These are phyloP conservation scores for Leccinum fuscescens DNA, from an alignment of 1,284 basidiomycete genomes.

Conservation along the genomic window DNA sequence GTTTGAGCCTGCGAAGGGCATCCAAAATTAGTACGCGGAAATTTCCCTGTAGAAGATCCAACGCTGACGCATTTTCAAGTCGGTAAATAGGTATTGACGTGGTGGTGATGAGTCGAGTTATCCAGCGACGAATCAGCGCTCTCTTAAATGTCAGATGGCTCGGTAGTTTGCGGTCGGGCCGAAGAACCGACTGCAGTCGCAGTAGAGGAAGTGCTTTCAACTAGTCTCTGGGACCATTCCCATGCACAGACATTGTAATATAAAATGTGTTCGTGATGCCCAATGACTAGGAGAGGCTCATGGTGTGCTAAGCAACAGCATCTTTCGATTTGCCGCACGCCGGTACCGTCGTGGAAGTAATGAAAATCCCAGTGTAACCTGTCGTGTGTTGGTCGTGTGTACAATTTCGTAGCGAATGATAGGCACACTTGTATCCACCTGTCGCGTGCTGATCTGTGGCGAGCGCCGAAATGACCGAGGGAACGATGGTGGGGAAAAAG, in stretches of 20 bases:
- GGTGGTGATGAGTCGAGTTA: neutral
- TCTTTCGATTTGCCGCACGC: neutral
- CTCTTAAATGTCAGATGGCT: neutral
- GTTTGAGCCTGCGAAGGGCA: conserved; percentile 5
- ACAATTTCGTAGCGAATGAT: neutral
- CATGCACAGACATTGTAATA: neutral
- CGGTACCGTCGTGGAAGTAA: neutral
- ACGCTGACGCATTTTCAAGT: conserved; percentile 16
- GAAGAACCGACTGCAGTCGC: neutral
- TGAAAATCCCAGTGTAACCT: neutral
- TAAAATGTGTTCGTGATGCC: neutral
- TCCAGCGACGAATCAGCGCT: neutral
- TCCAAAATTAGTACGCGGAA: conserved; percentile 2
- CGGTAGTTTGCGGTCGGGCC: neutral
- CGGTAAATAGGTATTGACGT: neutral
- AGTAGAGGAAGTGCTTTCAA: neutral
- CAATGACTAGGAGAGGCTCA: neutral
- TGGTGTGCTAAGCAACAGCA: neutral
- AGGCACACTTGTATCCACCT: neutral
- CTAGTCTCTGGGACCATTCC: neutral
- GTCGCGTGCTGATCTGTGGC: neutral
- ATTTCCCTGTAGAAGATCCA: neutral
- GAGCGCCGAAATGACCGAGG: conserved; percentile 1
- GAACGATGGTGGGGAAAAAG: neutral
- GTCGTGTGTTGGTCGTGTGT: neutral